A percentile compares a stretch with the other conserved stretches of the same genome.
These are phyloP conservation scores for Candida schatavii DNA, from an alignment of 805 yeast species.

Conservation along the genomic window DNA sequence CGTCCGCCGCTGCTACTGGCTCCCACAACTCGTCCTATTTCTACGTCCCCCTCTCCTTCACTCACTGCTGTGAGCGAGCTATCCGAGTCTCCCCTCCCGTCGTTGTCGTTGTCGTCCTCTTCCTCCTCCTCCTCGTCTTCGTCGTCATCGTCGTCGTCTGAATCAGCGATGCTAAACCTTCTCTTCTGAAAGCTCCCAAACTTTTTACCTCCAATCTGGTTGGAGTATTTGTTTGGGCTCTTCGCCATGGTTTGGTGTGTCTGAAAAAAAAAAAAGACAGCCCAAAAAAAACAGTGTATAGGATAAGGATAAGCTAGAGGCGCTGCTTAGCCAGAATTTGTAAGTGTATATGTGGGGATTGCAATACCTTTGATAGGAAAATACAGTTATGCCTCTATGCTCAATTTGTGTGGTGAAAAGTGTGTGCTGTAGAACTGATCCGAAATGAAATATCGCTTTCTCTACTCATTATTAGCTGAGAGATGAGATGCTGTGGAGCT, in stretches of 20 bases:
- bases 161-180: constrained; percentile 34
- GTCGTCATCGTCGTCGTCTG: constrained; percentile 6
- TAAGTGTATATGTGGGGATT: too few relatives aligned
- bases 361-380: too few relatives aligned
- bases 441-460: neutral
- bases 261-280: too few relatives aligned
- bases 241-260: constrained; percentile 24
- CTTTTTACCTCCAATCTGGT: constrained; percentile 31
- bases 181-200: constrained; percentile 19
- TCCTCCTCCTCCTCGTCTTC: constrained; percentile 2
- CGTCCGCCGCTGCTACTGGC: neutral
- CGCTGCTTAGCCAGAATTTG: too few relatives aligned
- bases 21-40: neutral
- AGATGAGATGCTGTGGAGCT: neutral
- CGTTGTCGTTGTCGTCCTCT: constrained; percentile 17
- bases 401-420: too few relatives aligned
- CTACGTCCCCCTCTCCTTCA: constrained; percentile 17
- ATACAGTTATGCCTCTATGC: too few relatives aligned
- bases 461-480: too few relatives aligned
- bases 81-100: constrained; percentile 34
- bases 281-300: too few relatives aligned
- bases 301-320: too few relatives aligned
- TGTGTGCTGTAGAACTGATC: neutral
- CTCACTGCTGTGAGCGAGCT: constrained; percentile 38
- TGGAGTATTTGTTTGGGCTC: constrained; percentile 25